These are phyloP conservation scores for Pneumocystis murina DNA, from an alignment of 1,139 yeast species.

Conservation along the genomic window DNA sequence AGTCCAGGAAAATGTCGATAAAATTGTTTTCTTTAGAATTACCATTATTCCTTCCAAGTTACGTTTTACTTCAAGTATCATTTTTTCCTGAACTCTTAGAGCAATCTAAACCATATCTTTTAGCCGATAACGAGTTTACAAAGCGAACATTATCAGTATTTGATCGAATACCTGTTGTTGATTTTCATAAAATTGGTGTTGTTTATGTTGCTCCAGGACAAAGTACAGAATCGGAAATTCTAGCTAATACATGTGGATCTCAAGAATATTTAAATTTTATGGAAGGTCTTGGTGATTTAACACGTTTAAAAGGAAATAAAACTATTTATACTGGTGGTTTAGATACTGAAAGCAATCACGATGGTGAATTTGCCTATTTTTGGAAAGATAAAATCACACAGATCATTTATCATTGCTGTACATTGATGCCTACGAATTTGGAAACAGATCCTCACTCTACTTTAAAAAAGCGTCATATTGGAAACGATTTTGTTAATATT, in stretches of 20 bases:
- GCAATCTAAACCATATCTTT: slow-evolving; percentile 27
- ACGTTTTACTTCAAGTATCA: slow-evolving; percentile 30
- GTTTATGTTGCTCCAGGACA: slow-evolving; percentile 62
- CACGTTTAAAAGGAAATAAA: slow-evolving; percentile 40
- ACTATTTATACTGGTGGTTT: slow-evolving; percentile 64
- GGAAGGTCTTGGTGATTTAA: slow-evolving; percentile 41
- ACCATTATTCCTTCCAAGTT: slow-evolving; percentile 23
- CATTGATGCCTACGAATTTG: slow-evolving; percentile 46
- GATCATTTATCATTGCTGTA: slow-evolving; percentile 61
- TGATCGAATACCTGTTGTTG: slow-evolving; percentile 66
- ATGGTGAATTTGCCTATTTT: slow-evolving; percentile 61
- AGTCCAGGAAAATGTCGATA: neutral
- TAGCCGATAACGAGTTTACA: slow-evolving; percentile 36
- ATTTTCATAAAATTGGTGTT: slow-evolving; percentile 65
- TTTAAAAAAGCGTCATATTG: slow-evolving; percentile 68
- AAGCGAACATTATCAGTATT: slow-evolving; percentile 47
- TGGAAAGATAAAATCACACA: slow-evolving; percentile 64
- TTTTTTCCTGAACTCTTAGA: slow-evolving; percentile 22
- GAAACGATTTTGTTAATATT: slow-evolving; percentile 68
- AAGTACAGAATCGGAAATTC: slow-evolving; percentile 44
- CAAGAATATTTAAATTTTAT: slow-evolving; percentile 45
- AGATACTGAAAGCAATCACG: slow-evolving; percentile 51
- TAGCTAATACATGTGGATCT: slow-evolving; percentile 55
- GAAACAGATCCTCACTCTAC: slow-evolving; percentile 33
- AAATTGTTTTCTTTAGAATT: neutral